These are phyloP conservation scores for Ogataea pini DNA, from an alignment of 805 yeast species.

Conservation along the genomic window DNA sequence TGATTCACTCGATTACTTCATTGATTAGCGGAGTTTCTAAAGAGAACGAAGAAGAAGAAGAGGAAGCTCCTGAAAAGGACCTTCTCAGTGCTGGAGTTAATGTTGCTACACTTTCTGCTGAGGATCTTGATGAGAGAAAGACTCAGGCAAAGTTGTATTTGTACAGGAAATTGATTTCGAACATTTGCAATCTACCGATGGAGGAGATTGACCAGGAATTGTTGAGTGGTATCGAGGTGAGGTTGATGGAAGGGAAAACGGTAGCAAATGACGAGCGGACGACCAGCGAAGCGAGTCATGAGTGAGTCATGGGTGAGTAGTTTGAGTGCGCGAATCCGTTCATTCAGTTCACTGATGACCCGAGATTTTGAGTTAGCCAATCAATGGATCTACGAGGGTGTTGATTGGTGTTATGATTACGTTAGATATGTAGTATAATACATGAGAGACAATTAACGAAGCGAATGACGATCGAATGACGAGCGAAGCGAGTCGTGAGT, in stretches of 20 bases:
- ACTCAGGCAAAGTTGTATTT: conserved; percentile 46
- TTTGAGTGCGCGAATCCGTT: too few species aligned
- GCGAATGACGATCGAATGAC: too few species aligned
- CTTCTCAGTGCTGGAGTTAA: conserved; percentile 3
- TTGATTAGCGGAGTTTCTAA: conserved; percentile 21
- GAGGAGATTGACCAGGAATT: conserved; percentile 79
- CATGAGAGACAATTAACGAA: not conserved
- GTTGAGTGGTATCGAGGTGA: conserved; percentile 72
- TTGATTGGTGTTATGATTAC: not conserved
- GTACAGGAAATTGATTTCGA: conserved; percentile 70
- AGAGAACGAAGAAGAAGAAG: conserved; percentile 10
- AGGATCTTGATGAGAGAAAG: conserved; percentile 16
- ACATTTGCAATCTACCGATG: conserved; percentile 72
- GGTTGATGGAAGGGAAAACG: conserved; percentile 27
- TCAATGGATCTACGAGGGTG: not conserved
- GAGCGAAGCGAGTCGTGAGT: not conserved
- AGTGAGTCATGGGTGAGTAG: too few species aligned
- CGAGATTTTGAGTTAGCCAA: too few species aligned
- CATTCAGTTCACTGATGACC: too few species aligned
- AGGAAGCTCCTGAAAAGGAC: conserved; percentile 14
- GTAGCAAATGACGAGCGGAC: not conserved
- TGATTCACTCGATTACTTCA: conserved; percentile 31
- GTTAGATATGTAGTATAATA: not conserved
- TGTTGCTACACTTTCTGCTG: conserved; percentile 6
- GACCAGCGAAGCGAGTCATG: not conserved